Conservation (phyloP, 208 protist species). For the Pavlovales sp. region DNA sequence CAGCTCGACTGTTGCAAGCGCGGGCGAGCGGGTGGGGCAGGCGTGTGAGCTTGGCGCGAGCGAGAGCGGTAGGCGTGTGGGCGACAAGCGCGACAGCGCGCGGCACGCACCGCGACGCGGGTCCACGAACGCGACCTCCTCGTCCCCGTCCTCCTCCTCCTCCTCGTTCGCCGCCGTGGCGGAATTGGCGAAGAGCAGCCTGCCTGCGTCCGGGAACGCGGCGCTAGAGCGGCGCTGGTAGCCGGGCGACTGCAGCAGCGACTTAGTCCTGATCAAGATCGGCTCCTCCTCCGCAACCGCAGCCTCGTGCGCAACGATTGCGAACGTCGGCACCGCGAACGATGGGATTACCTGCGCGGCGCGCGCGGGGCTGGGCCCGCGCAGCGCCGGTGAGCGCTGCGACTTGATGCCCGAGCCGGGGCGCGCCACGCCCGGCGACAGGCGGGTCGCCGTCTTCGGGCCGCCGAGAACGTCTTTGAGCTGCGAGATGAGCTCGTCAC, state of each 20-base stretch:
- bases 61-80: not conserved
- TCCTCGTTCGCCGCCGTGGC: no score
- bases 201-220: no score
- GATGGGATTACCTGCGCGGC: no score
- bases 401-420: not conserved
- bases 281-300: not conserved
- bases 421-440: not conserved
- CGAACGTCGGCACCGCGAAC: no score
- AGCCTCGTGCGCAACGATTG: no score
- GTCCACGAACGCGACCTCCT: no score
- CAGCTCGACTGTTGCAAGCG: not conserved
- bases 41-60: not conserved
- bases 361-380: no score
- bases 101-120: not conserved
- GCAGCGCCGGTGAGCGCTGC: not conserved
- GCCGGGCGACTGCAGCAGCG: no score
- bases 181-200: not conserved
- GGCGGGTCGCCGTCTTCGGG: not conserved
- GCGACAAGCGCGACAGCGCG: not conserved
- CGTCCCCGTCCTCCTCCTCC: no score
- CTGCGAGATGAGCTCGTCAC: not conserved
- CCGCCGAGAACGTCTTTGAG: not conserved
- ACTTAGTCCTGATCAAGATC: no score
- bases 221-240: no score
- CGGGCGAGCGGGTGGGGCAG: not conserved